These are phyloP conservation scores for Diutina pseudorugosa DNA, from an alignment of 1,139 yeast genomes.

Conservation along the genomic window DNA sequence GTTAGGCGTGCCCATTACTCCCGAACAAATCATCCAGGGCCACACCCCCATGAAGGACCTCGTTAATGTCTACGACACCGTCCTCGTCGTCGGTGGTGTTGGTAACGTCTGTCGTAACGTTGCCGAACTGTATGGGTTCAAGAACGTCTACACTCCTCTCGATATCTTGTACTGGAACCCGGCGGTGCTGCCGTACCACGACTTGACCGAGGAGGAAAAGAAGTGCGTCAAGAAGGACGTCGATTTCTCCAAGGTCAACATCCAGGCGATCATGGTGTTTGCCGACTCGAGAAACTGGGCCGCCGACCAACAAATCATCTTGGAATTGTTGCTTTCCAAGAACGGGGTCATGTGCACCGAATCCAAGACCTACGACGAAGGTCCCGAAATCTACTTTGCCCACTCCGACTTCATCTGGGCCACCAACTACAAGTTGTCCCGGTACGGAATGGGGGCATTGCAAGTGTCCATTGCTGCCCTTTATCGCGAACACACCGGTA, in stretches of 20 bases:
- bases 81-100: constrained; percentile 75
- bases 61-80: constrained; percentile 52
- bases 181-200: constrained; percentile 71
- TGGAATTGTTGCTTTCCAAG: constrained; percentile 62
- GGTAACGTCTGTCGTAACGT: constrained; percentile 74
- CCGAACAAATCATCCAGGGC: constrained; percentile 77
- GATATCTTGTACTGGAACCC: constrained; percentile 82
- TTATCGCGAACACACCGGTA: constrained; percentile 70
- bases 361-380: constrained; percentile 57
- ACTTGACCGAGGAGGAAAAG: constrained; percentile 57
- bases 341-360: constrained; percentile 76
- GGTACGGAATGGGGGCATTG: constrained; percentile 87
- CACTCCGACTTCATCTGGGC: constrained; percentile 89
- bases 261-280: constrained; percentile 67
- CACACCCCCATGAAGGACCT: constrained; percentile 84
- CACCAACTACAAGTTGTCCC: constrained; percentile 62
- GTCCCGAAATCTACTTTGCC: constrained; percentile 75
- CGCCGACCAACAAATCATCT: constrained; percentile 76
- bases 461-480: constrained; percentile 78
- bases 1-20: constrained; percentile 46
- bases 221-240: constrained; percentile 36
- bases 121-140: constrained; percentile 67
- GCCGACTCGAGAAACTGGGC: constrained; percentile 87
- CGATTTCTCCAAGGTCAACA: constrained; percentile 51
- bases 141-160: constrained; percentile 65